A percentile compares a stretch with the other conserved stretches of the same genome.
Evolutionary conservation across 345 rosid species (phyloP).

Genomic region (Ceriops tagal): DNA sequence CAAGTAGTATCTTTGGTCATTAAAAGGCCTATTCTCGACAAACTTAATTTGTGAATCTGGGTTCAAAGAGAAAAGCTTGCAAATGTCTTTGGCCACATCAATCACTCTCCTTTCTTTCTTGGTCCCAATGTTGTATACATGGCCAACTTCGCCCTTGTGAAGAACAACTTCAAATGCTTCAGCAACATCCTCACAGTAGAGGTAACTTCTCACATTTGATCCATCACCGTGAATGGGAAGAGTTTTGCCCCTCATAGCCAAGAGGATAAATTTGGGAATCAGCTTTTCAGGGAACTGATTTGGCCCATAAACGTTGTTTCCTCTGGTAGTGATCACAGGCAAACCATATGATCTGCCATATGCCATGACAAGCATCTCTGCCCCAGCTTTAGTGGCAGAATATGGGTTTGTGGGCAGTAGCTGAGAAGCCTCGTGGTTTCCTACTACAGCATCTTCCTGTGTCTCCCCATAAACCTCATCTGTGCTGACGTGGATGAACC

Average conservation of each 20-base stretch:
- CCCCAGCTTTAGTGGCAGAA: conserved; percentile 12
- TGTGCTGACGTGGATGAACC: conserved; percentile 15
- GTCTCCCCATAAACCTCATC: conserved; percentile 6
- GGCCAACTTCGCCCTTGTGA: conserved; percentile 22
- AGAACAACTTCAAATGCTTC: conserved; percentile 21
- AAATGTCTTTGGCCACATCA: conserved; percentile 21
- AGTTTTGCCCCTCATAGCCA: conserved; percentile 14
- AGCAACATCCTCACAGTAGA: conserved; percentile 24
- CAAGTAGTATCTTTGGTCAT: conserved; percentile 22
- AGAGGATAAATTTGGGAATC: conserved; percentile 9
- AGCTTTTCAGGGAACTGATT: conserved; percentile 10
- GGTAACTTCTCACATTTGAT: conserved; percentile 19
- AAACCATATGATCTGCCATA: conserved; percentile 11
- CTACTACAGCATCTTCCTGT: neutral
- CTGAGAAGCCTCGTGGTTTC: conserved; percentile 4
- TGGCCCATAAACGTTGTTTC: conserved; percentile 13
- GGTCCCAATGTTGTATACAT: conserved; percentile 21
- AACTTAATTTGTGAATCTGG: conserved; percentile 15
- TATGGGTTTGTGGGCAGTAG: conserved; percentile 3
- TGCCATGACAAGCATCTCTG: conserved; percentile 16
- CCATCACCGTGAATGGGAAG: conserved; percentile 25
- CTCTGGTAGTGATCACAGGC: conserved; percentile 11
- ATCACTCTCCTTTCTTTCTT: conserved; percentile 21
- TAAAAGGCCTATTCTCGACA: conserved; percentile 22
- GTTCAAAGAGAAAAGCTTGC: conserved; percentile 16